Percentiles rank a stretch among this genome's conserved stretches.
These are phyloP conservation scores for Microthlaspi erraticum DNA, from an alignment of 345 rosid species.

Conservation along the genomic window DNA sequence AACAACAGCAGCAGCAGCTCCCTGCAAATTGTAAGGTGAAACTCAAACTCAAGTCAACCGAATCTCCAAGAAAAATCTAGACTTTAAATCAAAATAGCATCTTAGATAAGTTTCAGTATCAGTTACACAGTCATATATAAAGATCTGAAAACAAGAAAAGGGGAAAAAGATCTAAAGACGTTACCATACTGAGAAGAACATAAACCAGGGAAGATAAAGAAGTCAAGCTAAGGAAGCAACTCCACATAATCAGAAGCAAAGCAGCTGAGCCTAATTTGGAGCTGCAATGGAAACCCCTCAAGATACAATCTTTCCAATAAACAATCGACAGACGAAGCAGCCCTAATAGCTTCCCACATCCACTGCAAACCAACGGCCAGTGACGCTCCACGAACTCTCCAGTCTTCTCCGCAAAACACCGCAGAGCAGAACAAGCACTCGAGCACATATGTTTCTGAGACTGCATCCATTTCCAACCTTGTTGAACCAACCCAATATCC, in stretches of 20 bases:
- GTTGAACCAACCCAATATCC: constrained; percentile 85
- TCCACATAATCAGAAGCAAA: constrained; percentile 93
- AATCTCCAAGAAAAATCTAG: constrained; percentile 15
- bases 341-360: constrained; percentile 57
- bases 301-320: constrained; percentile 73
- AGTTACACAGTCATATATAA: constrained; percentile 1
- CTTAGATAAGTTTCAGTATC: constrained; percentile 11
- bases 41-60: constrained; percentile 10
- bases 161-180: background rate
- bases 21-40: constrained; percentile 59
- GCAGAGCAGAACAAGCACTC: constrained; percentile 48
- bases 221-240: constrained; percentile 95
- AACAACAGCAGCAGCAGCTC: constrained; percentile 86
- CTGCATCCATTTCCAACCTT: constrained; percentile 88
- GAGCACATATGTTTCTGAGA: constrained; percentile 67
- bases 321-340: constrained; percentile 52
- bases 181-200: constrained; percentile 85
- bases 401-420: constrained; percentile 56
- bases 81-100: constrained; percentile 5
- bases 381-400: constrained; percentile 71
- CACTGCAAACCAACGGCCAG: constrained; percentile 85
- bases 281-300: constrained; percentile 74
- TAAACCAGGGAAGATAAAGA: constrained; percentile 85
- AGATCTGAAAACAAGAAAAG: constrained; percentile 18
- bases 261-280: constrained; percentile 82